phyloP scores from a whole-genome alignment of 2,329 filamentous ascomycete genomes.

The Phaeomoniella chlamydospora region DNA sequence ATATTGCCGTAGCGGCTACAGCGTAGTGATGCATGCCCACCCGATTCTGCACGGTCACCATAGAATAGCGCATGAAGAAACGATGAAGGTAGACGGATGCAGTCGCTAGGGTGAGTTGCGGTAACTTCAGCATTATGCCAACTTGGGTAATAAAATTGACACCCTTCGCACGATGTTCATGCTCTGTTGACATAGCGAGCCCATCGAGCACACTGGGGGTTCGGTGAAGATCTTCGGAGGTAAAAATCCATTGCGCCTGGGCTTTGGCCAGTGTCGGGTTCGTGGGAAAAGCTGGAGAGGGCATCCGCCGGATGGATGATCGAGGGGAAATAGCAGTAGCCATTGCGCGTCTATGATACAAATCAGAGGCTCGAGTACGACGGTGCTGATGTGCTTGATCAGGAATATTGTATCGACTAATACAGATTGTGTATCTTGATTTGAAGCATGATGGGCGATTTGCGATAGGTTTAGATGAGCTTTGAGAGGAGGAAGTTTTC shows the following conservation, averaged over 20 bases:
- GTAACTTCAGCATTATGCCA: constrained; percentile 80
- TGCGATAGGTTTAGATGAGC: no score
- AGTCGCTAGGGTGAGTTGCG: constrained; percentile 82
- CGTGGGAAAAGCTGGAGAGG: constrained; percentile 12
- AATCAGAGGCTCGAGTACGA: no score
- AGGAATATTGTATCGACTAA: no score
- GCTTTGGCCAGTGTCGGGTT: constrained; percentile 36
- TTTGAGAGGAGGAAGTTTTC: no score
- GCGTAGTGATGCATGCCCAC: constrained; percentile 81
- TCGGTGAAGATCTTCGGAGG: constrained; percentile 63
- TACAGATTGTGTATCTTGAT: no score
- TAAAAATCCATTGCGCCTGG: constrained; percentile 78
- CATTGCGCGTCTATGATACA: no score
- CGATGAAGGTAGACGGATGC: constrained; percentile 91
- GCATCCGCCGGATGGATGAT: no score
- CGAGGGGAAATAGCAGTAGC: no score
- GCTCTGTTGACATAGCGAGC: constrained; percentile 61
- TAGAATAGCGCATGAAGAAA: constrained; percentile 81
- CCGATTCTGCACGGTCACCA: constrained; percentile 55
- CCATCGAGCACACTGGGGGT: constrained; percentile 78
- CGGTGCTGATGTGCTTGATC: no score
- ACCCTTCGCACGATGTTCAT: constrained; percentile 70
- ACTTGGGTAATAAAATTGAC: constrained; percentile 95
- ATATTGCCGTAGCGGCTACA: constrained; percentile 80
- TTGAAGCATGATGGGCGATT: no score